These are phyloP conservation scores for Colletotrichum sidae DNA, from an alignment of 2,329 filamentous ascomycete genomes.

Conservation along the genomic window DNA sequence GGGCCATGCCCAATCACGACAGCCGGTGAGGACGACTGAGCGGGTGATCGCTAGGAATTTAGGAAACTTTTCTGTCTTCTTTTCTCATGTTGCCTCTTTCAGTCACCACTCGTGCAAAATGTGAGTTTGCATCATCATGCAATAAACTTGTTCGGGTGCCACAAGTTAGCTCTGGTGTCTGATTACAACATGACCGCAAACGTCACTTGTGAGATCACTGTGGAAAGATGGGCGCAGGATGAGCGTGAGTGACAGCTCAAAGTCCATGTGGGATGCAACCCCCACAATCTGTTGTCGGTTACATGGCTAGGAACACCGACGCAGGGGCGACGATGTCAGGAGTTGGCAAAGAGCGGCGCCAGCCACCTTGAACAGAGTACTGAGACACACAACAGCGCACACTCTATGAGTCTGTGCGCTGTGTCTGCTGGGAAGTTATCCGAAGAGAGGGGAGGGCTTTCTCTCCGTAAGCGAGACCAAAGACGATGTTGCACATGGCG, in stretches of 20 bases:
- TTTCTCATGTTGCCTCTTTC: not conserved
- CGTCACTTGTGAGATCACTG: too few species aligned
- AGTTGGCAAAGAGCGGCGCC: constrained; percentile 3
- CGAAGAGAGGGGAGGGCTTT: too few species aligned
- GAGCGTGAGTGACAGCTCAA: constrained; percentile 2
- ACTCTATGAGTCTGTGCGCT: too few species aligned
- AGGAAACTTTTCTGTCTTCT: constrained; percentile 19
- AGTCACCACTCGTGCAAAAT: not conserved
- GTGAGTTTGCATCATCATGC: not conserved
- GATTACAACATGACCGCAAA: too few species aligned
- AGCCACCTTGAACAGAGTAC: constrained; percentile 1
- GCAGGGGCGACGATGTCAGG: constrained; percentile 5
- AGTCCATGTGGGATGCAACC: constrained; percentile 22
- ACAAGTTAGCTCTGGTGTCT: too few species aligned
- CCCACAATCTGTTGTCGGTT: constrained; percentile 25
- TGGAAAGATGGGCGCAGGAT: too few species aligned
- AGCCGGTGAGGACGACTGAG: not conserved
- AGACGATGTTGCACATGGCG: too few species aligned
- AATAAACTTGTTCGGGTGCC: too few species aligned
- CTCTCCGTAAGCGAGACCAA: too few species aligned
- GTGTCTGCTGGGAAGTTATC: too few species aligned
- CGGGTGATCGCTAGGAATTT: constrained; percentile 29
- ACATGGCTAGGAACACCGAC: constrained; percentile 6
- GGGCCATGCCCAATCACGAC: constrained; percentile 7
- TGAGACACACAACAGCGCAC: too few species aligned